A percentile compares a stretch with the other conserved stretches of the same genome.
These are phyloP conservation scores for Annona squamosa DNA, from an alignment of 164 flowering plant species.

Conservation along the genomic window DNA sequence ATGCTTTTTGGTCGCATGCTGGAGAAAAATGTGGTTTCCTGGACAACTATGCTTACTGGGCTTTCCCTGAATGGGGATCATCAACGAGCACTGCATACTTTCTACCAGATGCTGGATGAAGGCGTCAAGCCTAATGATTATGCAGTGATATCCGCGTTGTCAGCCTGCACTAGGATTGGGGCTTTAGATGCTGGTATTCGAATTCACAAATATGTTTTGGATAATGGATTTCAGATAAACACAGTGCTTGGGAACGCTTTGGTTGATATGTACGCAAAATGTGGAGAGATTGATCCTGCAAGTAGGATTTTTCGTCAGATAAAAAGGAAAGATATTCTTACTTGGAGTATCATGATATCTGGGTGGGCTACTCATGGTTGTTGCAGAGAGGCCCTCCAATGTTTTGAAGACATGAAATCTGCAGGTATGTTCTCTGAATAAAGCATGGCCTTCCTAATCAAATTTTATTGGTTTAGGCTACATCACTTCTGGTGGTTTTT, in stretches of 20 bases:
- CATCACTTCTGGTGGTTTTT: not conserved
- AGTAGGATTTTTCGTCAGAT: constrained; percentile 24
- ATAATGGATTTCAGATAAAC: constrained; percentile 24
- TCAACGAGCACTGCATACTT: constrained; percentile 31
- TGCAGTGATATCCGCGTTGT: constrained; percentile 35
- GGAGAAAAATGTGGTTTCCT: constrained; percentile 44
- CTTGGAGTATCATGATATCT: constrained; percentile 52
- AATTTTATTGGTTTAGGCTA: not conserved
- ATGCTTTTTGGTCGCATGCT: constrained; percentile 35
- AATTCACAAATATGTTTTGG: constrained; percentile 27
- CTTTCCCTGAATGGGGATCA: constrained; percentile 31
- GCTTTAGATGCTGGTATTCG: constrained; percentile 37
- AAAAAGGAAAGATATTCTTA: constrained; percentile 33
- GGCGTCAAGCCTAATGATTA: constrained; percentile 37
- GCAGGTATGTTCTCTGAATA: constrained; percentile 14
- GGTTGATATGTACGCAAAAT: constrained; percentile 45
- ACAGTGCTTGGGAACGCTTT: constrained; percentile 33
- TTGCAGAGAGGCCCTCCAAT: constrained; percentile 34
- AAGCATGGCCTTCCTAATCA: not conserved
- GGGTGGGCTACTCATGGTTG: constrained; percentile 52
- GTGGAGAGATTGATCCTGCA: constrained; percentile 35
- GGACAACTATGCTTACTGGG: constrained; percentile 48
- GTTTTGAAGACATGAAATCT: constrained; percentile 36
- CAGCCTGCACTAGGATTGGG: constrained; percentile 42
- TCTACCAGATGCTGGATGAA: constrained; percentile 33